Percentiles rank a stretch among this genome's conserved stretches.
phyloP scores from a whole-genome alignment of 2,329 filamentous ascomycete genomes.

The Leptographium flavum region DNA sequence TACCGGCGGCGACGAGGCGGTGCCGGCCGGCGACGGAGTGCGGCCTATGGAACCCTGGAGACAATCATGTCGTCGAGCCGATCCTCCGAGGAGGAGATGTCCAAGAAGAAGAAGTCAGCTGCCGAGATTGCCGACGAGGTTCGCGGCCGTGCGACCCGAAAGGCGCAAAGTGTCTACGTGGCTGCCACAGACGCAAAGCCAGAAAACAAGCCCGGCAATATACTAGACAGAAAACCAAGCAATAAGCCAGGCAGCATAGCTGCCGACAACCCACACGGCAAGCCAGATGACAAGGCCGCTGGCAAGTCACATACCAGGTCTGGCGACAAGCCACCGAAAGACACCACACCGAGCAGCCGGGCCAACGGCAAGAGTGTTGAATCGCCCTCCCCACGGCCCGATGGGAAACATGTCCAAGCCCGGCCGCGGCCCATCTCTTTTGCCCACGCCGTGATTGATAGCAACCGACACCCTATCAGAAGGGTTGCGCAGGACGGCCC shows the following conservation, averaged over 20 bases:
- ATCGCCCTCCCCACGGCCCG: neutral
- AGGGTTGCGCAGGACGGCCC: conserved; percentile 14
- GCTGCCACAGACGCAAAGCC: conserved; percentile 9
- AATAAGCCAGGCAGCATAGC: no score
- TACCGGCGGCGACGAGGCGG: conserved; percentile 26
- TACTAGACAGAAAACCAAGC: no score
- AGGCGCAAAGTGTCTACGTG: conserved; percentile 17
- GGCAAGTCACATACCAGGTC: no score
- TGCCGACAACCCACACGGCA: no score
- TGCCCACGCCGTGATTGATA: conserved; percentile 31
- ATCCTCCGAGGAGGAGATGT: conserved; percentile 47
- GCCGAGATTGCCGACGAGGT: conserved; percentile 40
- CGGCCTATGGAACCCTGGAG: conserved; percentile 47
- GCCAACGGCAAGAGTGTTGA: neutral
- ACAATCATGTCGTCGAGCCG: conserved; percentile 54
- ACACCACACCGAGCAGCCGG: no score
- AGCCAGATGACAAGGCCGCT: no score
- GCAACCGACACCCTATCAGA: conserved; percentile 17
- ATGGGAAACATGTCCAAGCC: neutral
- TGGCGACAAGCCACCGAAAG: neutral
- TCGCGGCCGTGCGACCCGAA: conserved; percentile 30
- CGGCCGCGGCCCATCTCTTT: conserved; percentile 21
- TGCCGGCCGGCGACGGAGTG: conserved; percentile 29
- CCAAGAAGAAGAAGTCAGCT: conserved; percentile 45
- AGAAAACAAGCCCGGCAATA: neutral